Conservation (phyloP, 2,329 filamentous ascomycete species). For the Claviceps digitariae region DNA sequence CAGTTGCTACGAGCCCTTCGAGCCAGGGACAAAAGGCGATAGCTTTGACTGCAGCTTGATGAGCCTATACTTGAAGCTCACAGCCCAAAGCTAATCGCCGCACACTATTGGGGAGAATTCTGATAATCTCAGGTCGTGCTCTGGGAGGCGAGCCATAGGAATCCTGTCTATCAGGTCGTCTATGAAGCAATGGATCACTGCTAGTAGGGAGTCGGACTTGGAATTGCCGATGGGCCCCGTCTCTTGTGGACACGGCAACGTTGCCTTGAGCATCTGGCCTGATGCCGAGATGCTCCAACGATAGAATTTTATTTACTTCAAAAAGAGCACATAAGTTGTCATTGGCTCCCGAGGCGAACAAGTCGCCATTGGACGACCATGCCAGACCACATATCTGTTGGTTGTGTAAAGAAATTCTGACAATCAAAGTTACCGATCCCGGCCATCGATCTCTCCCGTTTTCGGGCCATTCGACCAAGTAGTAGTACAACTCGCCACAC, state of each 20-base stretch:
- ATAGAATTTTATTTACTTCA: slow-evolving; percentile 47
- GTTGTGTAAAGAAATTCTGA: slow-evolving; percentile 62
- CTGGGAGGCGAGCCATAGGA: not conserved
- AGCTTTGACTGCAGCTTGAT: slow-evolving; percentile 86
- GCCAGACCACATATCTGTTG: slow-evolving; percentile 91
- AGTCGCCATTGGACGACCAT: slow-evolving; percentile 64
- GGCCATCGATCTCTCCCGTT: slow-evolving; percentile 55
- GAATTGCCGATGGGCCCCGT: slow-evolving; percentile 9
- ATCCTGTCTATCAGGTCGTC: not conserved
- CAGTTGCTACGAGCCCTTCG: slow-evolving; percentile 71
- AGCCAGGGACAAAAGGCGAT: slow-evolving; percentile 97
- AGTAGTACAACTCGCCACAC: slow-evolving; percentile 70
- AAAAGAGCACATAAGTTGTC: slow-evolving; percentile 84
- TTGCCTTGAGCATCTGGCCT: not conserved
- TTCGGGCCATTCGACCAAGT: slow-evolving; percentile 78
- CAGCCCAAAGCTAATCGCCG: slow-evolving; percentile 38
- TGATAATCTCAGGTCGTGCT: not conserved
- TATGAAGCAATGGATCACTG: not conserved
- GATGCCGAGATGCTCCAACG: slow-evolving; percentile 4
- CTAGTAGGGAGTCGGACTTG: not conserved
- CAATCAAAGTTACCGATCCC: slow-evolving; percentile 64
- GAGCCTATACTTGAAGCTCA: slow-evolving; percentile 60
- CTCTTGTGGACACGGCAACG: not conserved
- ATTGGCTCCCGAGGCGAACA: slow-evolving; percentile 82
- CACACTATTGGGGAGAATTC: slow-evolving; percentile 19